Evolutionary conservation across 306 rosid genomes (phyloP), one percentile per base, ranked within the genome.

Genomic region (Citrullus mucosospermus): DNA sequence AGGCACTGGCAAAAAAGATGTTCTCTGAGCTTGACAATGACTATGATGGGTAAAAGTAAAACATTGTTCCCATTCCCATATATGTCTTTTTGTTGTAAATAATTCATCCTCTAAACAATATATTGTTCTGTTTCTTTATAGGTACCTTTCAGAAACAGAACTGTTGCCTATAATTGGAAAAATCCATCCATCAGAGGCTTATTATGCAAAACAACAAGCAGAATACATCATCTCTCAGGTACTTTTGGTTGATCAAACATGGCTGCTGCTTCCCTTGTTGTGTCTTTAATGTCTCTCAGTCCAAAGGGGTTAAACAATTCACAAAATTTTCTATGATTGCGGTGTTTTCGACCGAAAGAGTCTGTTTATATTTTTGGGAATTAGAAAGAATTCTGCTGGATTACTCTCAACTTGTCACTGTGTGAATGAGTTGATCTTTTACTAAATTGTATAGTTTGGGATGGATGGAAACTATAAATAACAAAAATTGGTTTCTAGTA

Each of bases 151-250:
- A 81, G 88, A 88, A 79, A 74, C 32, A 54, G 96, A 94, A 80
- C 81, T 94, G 63, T 82, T 92, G 59, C 91, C 96, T 80, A 75
- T 94, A 78, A 87, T 92, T 80, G 98, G 87, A 83, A 94, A 92
- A 77, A 89, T 94, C 62, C 98, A 94, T 87, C 98, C 97, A 43
- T 89, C 98, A 14, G 98, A 94, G 82, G 92, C 75, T 76, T 94
- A 92, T 82, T 89, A 89, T 80, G 96, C 98, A 12, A 92, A 86
- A 80, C 98, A 94, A 71, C 97, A 94, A 81, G 89, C 96, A 82
- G 95, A 89, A 77, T 95, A 95, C 80, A 88, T 87, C 70, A 83
- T 92, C 82, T 89, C 95, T 18, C 98, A 92, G 97, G 98, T 91
- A 69, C 56, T 69, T 20, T 44, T 22, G 38, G 56, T 20, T 20